These are phyloP conservation scores for Lycium barbarum DNA, from an alignment of 257 asterid species.

Conservation along the genomic window DNA sequence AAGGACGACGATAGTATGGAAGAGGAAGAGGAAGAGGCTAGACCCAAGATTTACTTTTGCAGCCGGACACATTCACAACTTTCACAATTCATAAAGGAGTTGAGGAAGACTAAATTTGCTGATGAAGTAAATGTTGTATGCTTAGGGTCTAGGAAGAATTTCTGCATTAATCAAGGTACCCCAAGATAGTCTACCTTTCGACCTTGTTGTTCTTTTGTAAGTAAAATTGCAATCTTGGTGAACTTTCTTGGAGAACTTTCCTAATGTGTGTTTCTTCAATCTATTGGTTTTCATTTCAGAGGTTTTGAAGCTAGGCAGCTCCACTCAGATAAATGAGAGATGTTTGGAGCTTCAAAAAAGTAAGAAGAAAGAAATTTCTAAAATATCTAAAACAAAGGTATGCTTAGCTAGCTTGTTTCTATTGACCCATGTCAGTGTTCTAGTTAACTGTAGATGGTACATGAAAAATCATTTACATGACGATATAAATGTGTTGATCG, in stretches of 20 bases:
- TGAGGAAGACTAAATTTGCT: slow-evolving; percentile 80
- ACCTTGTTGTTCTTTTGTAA: slow-evolving; percentile 5
- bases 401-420: slow-evolving; percentile 26
- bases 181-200: not conserved
- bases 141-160: slow-evolving; percentile 93
- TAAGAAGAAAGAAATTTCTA: slow-evolving; percentile 64
- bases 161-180: slow-evolving; percentile 91
- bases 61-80: slow-evolving; percentile 99
- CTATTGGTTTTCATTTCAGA: slow-evolving; percentile 51
- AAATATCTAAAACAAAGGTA: slow-evolving; percentile 79
- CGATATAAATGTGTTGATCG: slow-evolving; percentile 1
- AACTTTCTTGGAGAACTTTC: slow-evolving; percentile 5
- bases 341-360: slow-evolving; percentile 92
- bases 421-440: not conserved
- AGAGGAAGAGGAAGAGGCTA: slow-evolving; percentile 60
- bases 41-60: slow-evolving; percentile 77
- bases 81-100: slow-evolving; percentile 92
- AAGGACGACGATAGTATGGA: slow-evolving; percentile 50
- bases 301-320: slow-evolving; percentile 71
- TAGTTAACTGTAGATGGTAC: not conserved
- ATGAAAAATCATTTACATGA: not conserved
- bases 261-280: slow-evolving; percentile 26
- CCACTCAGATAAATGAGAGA: slow-evolving; percentile 80
- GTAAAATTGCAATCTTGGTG: not conserved
- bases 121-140: slow-evolving; percentile 76